A percentile compares a stretch with the other conserved stretches of the same genome.
These are phyloP conservation scores for Citrus hindsii DNA, from an alignment of 345 rosid genomes.

Conservation along the genomic window DNA sequence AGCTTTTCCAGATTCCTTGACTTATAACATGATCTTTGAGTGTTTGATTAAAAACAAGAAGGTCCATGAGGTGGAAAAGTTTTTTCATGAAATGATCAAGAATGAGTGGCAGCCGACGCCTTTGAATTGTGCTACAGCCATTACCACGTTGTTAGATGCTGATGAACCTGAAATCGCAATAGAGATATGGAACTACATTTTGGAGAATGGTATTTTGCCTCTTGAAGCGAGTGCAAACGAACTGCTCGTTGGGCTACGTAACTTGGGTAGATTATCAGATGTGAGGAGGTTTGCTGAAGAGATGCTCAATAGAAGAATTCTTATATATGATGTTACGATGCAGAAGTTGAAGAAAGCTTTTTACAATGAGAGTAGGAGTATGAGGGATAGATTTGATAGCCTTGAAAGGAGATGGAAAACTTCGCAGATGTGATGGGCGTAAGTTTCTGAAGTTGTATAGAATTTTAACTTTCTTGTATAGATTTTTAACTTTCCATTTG, in stretches of 20 bases:
- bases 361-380: conserved; percentile 30
- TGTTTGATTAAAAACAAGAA: conserved; percentile 46
- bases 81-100: conserved; percentile 57
- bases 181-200: conserved; percentile 56
- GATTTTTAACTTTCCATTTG: not conserved
- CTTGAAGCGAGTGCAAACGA: conserved; percentile 44
- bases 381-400: conserved; percentile 42
- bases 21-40: conserved; percentile 46
- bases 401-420: conserved; percentile 45
- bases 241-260: conserved; percentile 44
- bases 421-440: conserved; percentile 11
- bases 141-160: conserved; percentile 35
- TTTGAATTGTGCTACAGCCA: conserved; percentile 39
- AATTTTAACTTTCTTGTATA: not conserved
- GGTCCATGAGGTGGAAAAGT: conserved; percentile 31
- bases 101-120: conserved; percentile 46
- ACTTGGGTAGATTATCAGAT: conserved; percentile 43
- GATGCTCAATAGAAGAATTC: conserved; percentile 45
- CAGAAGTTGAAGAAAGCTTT: conserved; percentile 40
- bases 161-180: conserved; percentile 59
- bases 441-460: conserved; percentile 1
- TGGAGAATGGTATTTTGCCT: conserved; percentile 34
- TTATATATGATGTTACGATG: conserved; percentile 42
- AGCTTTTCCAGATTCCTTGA: conserved; percentile 48
- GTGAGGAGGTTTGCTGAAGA: conserved; percentile 40